phyloP scores from a whole-genome alignment of 2,329 filamentous ascomycete genomes.

The Cercospora brassicicola region DNA sequence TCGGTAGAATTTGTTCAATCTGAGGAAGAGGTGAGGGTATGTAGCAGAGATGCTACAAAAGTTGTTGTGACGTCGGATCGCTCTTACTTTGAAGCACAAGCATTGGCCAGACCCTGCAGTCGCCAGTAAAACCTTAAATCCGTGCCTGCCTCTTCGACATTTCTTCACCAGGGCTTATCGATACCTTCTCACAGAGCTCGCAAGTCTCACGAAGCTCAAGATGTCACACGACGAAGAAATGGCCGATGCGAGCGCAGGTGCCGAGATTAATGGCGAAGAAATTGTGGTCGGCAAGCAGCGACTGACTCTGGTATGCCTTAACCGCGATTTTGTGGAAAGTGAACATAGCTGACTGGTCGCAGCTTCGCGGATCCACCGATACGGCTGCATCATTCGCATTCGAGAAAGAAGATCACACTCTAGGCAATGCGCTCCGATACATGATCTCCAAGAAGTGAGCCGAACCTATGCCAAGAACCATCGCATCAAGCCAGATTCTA shows the following conservation, averaged over 20 bases:
- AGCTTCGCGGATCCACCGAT: conserved; percentile 81
- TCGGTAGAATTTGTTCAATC: background rate
- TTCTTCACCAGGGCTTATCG: background rate
- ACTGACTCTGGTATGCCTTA: conserved; percentile 44
- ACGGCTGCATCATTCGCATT: conserved; percentile 95
- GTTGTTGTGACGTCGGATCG: conserved; percentile 15
- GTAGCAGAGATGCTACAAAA: background rate
- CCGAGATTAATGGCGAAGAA: conserved; percentile 44
- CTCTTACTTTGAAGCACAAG: conserved; percentile 8
- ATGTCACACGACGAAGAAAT: conserved; percentile 40
- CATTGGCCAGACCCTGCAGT: conserved; percentile 21
- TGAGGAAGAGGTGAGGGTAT: background rate
- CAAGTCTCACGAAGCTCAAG: background rate
- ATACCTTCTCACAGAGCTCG: background rate
- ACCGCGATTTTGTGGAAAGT: background rate
- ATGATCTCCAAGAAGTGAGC: conserved; percentile 98
- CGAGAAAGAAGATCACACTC: conserved; percentile 86
- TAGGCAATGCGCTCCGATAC: conserved; percentile 90
- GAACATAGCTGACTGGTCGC: conserved; percentile 8
- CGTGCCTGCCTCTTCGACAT: conserved; percentile 6
- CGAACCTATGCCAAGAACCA: background rate
- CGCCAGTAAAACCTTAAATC: conserved; percentile 18
- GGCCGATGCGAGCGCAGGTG: conserved; percentile 44
- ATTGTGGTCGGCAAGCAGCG: conserved; percentile 44
- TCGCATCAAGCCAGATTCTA: conserved; percentile 7